Conservation (phyloP, 2,329 filamentous ascomycete species). For the Lomentospora prolificans region DNA sequence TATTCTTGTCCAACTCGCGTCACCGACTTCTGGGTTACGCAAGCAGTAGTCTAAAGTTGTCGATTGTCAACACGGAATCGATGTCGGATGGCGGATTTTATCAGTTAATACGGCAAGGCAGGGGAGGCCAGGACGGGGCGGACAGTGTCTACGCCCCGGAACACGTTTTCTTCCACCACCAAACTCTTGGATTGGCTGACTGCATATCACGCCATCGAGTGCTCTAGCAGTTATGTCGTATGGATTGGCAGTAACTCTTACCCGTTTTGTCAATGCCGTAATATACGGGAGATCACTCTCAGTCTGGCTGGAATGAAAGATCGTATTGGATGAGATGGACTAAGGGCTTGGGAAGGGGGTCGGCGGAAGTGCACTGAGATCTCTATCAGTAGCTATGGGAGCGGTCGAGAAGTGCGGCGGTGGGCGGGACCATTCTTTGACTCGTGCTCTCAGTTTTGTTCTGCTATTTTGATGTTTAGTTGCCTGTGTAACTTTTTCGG, state of each 20-base stretch:
- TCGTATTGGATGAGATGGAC: background rate
- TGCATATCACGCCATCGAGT: slow-evolving; percentile 3
- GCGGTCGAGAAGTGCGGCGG: no score
- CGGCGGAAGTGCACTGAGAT: background rate
- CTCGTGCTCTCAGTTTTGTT: background rate
- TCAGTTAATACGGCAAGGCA: background rate
- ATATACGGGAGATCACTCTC: background rate
- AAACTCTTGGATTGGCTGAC: background rate
- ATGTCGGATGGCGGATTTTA: no score
- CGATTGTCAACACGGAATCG: background rate
- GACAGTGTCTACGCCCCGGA: background rate
- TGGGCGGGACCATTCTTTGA: background rate
- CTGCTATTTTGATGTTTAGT: background rate
- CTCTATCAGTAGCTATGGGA: no score
- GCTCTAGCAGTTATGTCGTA: background rate
- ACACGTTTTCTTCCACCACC: slow-evolving; percentile 4
- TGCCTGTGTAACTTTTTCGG: background rate
- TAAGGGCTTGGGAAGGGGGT: background rate
- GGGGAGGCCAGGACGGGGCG: background rate
- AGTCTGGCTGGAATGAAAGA: background rate
- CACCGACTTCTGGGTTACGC: no score
- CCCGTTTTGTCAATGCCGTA: background rate
- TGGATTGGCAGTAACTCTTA: background rate
- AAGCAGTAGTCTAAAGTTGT: background rate
- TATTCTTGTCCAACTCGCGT: no score